Evolutionary conservation across 2,329 filamentous ascomycete species (phyloP).

Genomic region (Emericellopsis cladophorae): DNA sequence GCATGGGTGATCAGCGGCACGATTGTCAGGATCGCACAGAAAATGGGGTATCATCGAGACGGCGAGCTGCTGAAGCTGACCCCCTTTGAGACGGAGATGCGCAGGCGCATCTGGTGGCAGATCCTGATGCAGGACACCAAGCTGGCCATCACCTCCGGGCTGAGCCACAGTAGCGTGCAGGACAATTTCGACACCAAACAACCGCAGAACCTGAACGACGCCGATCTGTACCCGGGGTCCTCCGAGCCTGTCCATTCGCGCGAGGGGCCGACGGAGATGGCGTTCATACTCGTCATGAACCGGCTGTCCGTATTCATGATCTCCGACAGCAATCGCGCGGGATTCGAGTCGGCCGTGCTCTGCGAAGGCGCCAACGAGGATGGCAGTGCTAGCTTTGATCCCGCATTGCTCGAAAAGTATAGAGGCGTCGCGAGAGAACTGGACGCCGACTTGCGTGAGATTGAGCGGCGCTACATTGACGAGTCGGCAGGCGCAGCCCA

Average conservation of each 20-base stretch:
- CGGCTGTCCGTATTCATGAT: conserved; percentile 37
- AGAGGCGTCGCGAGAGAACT: conserved; percentile 27
- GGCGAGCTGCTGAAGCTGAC: conserved; percentile 41
- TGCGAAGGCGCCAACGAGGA: conserved; percentile 16
- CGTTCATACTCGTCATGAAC: conserved; percentile 37
- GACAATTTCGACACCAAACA: conserved; percentile 42
- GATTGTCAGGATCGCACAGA: conserved; percentile 50
- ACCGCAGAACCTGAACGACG: conserved; percentile 46
- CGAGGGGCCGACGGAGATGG: conserved; percentile 49
- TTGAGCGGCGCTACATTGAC: conserved; percentile 38
- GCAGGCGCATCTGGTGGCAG: conserved; percentile 56
- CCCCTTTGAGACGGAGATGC: conserved; percentile 55
- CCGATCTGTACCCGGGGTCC: conserved; percentile 41
- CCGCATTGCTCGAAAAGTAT: conserved; percentile 26
- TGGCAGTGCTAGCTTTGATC: conserved; percentile 1
- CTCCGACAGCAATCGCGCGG: conserved; percentile 17
- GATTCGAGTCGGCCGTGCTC: conserved; percentile 36
- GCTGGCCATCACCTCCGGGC: conserved; percentile 43
- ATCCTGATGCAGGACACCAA: conserved; percentile 45
- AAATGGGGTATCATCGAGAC: conserved; percentile 55
- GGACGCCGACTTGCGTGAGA: conserved; percentile 25
- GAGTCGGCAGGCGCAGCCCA: conserved; percentile 38
- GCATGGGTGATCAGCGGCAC: conserved; percentile 49
- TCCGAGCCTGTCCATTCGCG: conserved; percentile 35
- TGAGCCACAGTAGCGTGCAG: conserved; percentile 37